Evolutionary conservation across 2,329 filamentous ascomycete genomes (phyloP), one percentile per base, ranked within the genome.

Genomic region (Stachybotrys echinatus): DNA sequence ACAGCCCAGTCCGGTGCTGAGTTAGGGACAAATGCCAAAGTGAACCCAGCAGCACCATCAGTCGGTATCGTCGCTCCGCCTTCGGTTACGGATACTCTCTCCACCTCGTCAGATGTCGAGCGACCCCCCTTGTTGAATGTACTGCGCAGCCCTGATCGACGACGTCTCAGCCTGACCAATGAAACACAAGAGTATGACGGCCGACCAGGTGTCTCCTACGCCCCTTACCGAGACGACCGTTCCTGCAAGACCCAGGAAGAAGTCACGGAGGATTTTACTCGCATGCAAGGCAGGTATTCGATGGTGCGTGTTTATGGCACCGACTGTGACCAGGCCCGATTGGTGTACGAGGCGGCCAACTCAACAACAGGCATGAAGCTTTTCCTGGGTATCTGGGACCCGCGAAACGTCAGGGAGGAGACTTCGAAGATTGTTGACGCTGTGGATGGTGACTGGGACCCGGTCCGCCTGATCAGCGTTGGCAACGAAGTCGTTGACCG

Each of bases 401-500:
- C 89, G 51, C 67, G 70, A 40, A 65, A 76, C 7, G 73, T 88
- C 17, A 65, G 73, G 14, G 54, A 69, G 2, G 83, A 88, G 51
- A 74, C 88, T n/a, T 57, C 75, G 10, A 74, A 70, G 23, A 83
- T 95, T 53, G 77, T 83, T 49, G 64, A 73, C 5, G 82, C 78
- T 14, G 74, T 87, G 40, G 55, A 72, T 6, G 74, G 77, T 23
- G 80, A 88, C 65, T 95, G 88, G 88, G 74, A 72, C 45, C 64
- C 73, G 14, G 78, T 95, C 54, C 76, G 87, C 62, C 87, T 88
- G 2, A 76, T 95, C 61, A 81, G 81, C 50, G 78, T 95, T 40
- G 90, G 89, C 54, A 95, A 95, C 63, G 90, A 95, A 67, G 74
- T 87, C 31, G 83, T 95, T 64, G 87, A 89, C 67, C 78, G 75